A percentile compares a stretch with the other conserved stretches of the same genome.
Evolutionary conservation across 768 basidiomycete genomes (phyloP).

Genomic region (Dacryopinax spathularia): DNA sequence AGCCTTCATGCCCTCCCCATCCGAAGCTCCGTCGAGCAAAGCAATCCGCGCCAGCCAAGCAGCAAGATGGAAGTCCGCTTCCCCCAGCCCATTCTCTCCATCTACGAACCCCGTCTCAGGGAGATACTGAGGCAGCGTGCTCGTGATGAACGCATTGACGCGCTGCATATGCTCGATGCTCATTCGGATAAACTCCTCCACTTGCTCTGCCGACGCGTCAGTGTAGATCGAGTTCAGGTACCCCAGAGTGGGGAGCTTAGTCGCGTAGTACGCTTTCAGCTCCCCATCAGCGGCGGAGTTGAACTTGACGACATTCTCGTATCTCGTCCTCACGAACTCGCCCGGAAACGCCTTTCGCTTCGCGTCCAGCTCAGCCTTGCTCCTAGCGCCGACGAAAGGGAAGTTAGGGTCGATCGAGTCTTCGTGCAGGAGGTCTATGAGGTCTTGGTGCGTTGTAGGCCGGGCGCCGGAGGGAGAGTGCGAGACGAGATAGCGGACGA

Average conservation of each 20-base stretch:
- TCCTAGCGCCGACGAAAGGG: constrained; percentile 21
- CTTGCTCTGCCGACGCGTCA: constrained; percentile 26
- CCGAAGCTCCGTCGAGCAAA: not conserved
- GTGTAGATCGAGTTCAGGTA: constrained; percentile 31
- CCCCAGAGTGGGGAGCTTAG: constrained; percentile 30
- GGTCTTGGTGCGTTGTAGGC: constrained; percentile 19
- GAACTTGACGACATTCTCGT: constrained; percentile 30
- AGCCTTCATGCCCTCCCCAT: not conserved
- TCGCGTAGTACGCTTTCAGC: constrained; percentile 32
- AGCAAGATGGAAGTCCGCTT: constrained; percentile 42
- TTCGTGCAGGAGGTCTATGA: constrained; percentile 32
- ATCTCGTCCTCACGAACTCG: constrained; percentile 29
- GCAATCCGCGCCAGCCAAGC: constrained; percentile 39
- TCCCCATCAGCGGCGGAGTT: constrained; percentile 23
- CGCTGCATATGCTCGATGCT: constrained; percentile 27
- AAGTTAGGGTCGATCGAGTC: constrained; percentile 40
- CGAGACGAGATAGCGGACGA: constrained; percentile 29
- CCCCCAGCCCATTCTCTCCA: constrained; percentile 33
- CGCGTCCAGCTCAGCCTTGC: constrained; percentile 18
- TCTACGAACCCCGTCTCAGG: constrained; percentile 35
- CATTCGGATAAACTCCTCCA: constrained; percentile 28
- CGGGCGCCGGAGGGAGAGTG: constrained; percentile 26
- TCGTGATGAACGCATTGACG: constrained; percentile 27
- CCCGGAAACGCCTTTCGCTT: constrained; percentile 24
- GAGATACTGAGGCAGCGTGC: constrained; percentile 30